Conservation (phyloP, 192 early-diverging fungal species). For the Rhizoclosmatium sp. region DNA sequence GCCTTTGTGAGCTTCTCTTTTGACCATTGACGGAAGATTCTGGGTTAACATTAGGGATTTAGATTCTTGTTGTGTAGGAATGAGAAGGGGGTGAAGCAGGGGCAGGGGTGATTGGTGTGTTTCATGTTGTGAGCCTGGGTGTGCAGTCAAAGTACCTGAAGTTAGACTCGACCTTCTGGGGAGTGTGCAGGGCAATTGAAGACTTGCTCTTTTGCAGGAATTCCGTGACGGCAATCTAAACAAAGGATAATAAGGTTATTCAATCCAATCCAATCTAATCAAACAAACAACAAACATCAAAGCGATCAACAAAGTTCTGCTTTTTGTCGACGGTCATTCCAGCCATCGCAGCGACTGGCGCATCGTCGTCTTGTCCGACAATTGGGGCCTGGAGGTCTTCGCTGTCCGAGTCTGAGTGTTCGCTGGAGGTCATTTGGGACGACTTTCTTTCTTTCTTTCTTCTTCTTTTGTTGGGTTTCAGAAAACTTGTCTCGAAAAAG, state of each 20-base stretch:
- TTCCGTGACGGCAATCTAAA: slow-evolving; percentile 38
- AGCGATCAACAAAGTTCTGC: slow-evolving; percentile 39
- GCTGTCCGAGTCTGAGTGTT: slow-evolving; percentile 4
- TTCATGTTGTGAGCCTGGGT: background rate
- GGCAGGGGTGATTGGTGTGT: background rate
- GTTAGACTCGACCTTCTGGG: slow-evolving; percentile 52
- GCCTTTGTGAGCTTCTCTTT: slow-evolving; percentile 51
- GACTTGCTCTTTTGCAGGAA: slow-evolving; percentile 33
- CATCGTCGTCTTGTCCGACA: background rate
- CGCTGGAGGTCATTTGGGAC: background rate
- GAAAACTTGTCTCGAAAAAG: background rate
- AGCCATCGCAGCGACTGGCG: background rate
- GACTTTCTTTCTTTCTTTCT: background rate
- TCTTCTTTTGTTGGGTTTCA: background rate
- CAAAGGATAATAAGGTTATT: background rate
- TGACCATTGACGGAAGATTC: slow-evolving; percentile 58
- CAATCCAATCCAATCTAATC: background rate
- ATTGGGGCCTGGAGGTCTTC: background rate
- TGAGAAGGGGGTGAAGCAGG: background rate
- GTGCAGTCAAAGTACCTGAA: slow-evolving; percentile 33
- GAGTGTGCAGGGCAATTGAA: slow-evolving; percentile 53
- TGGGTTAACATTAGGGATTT: slow-evolving; percentile 25
- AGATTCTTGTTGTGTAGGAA: background rate
- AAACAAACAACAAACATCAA: slow-evolving; percentile 29
- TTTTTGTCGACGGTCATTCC: slow-evolving; percentile 1